Conservation (phyloP, 106 monocot species). For the Dioscorea zingiberensis region DNA sequence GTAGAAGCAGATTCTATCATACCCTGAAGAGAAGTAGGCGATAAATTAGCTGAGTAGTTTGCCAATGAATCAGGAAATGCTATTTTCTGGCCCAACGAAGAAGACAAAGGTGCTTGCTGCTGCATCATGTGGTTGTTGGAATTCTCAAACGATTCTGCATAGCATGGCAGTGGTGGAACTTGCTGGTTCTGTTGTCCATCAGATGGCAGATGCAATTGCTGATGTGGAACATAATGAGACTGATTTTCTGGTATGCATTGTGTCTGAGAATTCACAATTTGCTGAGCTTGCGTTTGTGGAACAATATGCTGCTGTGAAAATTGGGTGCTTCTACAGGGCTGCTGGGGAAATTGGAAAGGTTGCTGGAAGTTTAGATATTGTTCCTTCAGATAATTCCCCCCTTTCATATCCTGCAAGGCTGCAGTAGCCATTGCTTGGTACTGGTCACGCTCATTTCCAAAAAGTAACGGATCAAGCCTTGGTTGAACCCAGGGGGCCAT, state of each 20-base stretch:
- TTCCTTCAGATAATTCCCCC: constrained; percentile 51
- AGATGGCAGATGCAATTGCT: constrained; percentile 48
- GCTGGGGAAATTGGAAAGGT: constrained; percentile 61
- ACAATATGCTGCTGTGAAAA: constrained; percentile 53
- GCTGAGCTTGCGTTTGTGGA: constrained; percentile 47
- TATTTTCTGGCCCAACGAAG: constrained; percentile 38
- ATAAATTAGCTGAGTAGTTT: constrained; percentile 31
- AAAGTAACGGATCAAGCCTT: constrained; percentile 50
- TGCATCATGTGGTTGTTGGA: constrained; percentile 21
- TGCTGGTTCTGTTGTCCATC: constrained; percentile 53
- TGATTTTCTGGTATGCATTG: constrained; percentile 34
- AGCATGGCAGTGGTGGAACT: constrained; percentile 34
- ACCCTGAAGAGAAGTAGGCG: constrained; percentile 24
- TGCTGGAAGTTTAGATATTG: constrained; percentile 69
- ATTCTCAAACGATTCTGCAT: constrained; percentile 41
- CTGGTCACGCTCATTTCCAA: constrained; percentile 54
- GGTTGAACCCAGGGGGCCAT: constrained; percentile 56
- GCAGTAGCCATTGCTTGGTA: constrained; percentile 75
- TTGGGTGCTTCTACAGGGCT: constrained; percentile 27
- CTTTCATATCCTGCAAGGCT: constrained; percentile 57
- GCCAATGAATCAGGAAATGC: constrained; percentile 34
- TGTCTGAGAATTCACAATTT: constrained; percentile 32
- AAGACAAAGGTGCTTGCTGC: constrained; percentile 30
- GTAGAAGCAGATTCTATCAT: constrained; percentile 23
- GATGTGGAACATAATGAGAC: constrained; percentile 20